Conservation (phyloP, 331 rosid species). For the Acacia pycnantha region DNA sequence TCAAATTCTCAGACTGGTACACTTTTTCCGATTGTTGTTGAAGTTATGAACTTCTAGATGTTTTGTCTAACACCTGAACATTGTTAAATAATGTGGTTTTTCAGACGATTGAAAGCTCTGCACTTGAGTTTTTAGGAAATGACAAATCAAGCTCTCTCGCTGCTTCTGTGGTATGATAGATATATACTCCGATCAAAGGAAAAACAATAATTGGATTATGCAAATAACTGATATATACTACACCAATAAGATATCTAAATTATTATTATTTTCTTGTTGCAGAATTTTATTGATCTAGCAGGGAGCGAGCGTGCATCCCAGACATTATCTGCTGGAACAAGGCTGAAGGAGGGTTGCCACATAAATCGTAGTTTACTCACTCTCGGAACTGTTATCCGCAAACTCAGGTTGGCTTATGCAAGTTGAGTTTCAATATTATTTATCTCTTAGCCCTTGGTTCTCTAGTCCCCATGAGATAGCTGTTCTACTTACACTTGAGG, state of each 20-base stretch:
- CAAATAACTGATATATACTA: not conserved
- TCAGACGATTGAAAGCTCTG: constrained; percentile 96
- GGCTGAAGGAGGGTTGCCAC: constrained; percentile 99
- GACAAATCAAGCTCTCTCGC: constrained; percentile 90
- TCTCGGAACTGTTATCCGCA: constrained; percentile 96
- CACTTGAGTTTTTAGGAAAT: constrained; percentile 79
- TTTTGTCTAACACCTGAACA: constrained; percentile 21
- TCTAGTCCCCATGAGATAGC: not conserved
- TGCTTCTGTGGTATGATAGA: constrained; percentile 78
- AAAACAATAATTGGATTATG: not conserved
- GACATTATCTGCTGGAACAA: constrained; percentile 83
- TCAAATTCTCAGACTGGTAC: constrained; percentile 95
- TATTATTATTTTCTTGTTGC: constrained; percentile 15
- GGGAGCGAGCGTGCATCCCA: constrained; percentile 99
- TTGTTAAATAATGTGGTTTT: constrained; percentile 28
- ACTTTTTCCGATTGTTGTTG: constrained; percentile 13
- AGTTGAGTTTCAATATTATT: constrained; percentile 19
- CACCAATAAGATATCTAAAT: constrained; percentile 8
- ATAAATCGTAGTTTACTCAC: constrained; percentile 97
- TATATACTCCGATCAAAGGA: not conserved
- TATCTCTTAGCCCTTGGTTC: not conserved
- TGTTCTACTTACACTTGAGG: not conserved
- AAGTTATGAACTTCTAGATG: constrained; percentile 2
- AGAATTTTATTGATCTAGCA: constrained; percentile 97
- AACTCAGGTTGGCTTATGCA: constrained; percentile 74